Evolutionary conservation across 2,329 filamentous ascomycete species (phyloP).

Genomic region (Epichloe bromicola): DNA sequence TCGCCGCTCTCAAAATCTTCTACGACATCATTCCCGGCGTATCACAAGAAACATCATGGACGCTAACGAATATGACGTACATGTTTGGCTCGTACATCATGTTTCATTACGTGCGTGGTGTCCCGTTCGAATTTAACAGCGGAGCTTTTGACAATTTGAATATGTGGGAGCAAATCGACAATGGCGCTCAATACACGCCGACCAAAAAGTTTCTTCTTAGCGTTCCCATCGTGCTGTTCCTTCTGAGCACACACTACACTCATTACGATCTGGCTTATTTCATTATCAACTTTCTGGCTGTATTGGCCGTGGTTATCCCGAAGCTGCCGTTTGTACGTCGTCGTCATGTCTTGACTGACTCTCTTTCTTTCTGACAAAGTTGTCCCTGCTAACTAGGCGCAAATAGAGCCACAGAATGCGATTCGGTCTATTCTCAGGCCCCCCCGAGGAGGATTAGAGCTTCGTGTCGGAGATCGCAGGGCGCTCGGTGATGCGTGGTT

Average conservation of each 20-base stretch:
- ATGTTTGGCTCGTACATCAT: constrained; percentile 98
- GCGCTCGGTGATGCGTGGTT: constrained; percentile 2
- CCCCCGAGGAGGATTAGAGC: constrained; percentile 42
- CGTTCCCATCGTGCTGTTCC: constrained; percentile 86
- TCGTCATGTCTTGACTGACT: neutral
- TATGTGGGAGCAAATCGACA: constrained; percentile 99
- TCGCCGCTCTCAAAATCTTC: constrained; percentile 82
- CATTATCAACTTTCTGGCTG: constrained; percentile 89
- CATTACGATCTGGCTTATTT: constrained; percentile 97
- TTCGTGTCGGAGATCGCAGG: constrained; percentile 3
- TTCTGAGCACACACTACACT: constrained; percentile 96
- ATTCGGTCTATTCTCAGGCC: constrained; percentile 59
- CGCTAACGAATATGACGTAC: constrained; percentile 95
- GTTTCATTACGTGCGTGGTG: constrained; percentile 97
- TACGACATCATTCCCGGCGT: constrained; percentile 95
- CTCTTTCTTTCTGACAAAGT: neutral
- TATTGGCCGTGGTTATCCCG: constrained; percentile 84
- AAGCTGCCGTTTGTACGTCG: constrained; percentile 83
- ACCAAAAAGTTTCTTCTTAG: constrained; percentile 96
- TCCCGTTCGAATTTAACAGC: constrained; percentile 97
- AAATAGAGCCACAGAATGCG: constrained; percentile 63
- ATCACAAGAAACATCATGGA: constrained; percentile 97
- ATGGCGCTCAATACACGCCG: constrained; percentile 95
- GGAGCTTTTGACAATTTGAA: constrained; percentile 98
- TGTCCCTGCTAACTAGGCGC: constrained; percentile 12